A percentile compares a stretch with the other conserved stretches of the same genome.
Conservation (phyloP, 139 green algal species). For the Chlorella sp. region DNA sequence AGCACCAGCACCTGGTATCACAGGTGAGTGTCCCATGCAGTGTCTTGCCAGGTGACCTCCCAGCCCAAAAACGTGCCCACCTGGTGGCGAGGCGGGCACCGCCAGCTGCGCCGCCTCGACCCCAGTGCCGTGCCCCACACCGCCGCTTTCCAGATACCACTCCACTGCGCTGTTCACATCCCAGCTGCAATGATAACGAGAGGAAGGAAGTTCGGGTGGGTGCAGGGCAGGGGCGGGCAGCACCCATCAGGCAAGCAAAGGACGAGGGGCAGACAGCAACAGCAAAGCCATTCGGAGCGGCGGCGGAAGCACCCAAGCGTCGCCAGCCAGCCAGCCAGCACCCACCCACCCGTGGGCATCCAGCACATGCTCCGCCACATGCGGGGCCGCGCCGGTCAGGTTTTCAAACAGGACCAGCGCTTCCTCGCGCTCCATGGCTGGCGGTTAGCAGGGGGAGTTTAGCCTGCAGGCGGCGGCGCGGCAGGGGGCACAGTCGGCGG, state of each 20-base stretch:
- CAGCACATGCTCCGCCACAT: conserved; percentile 37
- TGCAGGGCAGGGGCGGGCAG: too few species aligned
- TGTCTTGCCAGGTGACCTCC: too few species aligned
- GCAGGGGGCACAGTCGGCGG: background rate
- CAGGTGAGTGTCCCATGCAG: too few species aligned
- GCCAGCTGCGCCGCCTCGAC: background rate
- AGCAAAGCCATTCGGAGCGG: background rate
- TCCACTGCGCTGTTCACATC: conserved; percentile 27
- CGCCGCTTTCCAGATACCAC: conserved; percentile 35
- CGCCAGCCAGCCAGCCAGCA: background rate
- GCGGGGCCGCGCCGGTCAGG: background rate
- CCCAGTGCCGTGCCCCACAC: conserved; percentile 8
- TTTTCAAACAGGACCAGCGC: conserved; percentile 8
- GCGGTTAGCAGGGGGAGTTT: background rate
- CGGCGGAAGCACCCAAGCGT: background rate
- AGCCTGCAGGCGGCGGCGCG: background rate
- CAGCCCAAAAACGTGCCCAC: too few species aligned
- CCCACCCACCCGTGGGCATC: conserved; percentile 15
- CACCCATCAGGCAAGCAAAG: background rate
- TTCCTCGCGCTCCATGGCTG: conserved; percentile 22
- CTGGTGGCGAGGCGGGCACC: background rate
- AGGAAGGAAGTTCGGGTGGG: too few species aligned
- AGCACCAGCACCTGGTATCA: too few species aligned
- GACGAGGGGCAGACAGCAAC: background rate
- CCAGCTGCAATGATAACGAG: background rate